Evolutionary conservation across 177 flowering plant species (phyloP).

Genomic region (Tripterygium wilfordii): DNA sequence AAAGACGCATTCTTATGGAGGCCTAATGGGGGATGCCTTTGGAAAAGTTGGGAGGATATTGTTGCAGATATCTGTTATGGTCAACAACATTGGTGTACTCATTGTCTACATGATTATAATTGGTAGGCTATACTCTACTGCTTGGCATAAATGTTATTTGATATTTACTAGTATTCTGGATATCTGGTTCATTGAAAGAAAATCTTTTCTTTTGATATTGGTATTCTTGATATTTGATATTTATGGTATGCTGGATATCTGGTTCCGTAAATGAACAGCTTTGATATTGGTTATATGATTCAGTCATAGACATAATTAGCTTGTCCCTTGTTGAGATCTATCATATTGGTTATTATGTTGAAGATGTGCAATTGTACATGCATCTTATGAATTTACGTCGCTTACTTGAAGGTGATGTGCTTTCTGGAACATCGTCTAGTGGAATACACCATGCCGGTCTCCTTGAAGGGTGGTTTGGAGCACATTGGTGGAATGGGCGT

Average conservation of each 20-base stretch:
- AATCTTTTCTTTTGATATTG: too few species aligned
- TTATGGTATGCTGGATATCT: too few species aligned
- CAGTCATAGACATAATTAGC: too few species aligned
- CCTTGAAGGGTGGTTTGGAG: conserved; percentile 85
- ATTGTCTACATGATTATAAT: conserved; percentile 97
- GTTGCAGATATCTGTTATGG: conserved; percentile 55
- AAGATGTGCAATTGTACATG: too few species aligned
- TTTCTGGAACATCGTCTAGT: conserved; percentile 74
- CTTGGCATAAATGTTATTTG: background rate
- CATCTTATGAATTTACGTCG: too few species aligned
- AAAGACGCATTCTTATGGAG: conserved; percentile 40
- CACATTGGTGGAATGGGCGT: conserved; percentile 86
- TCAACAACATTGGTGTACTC: conserved; percentile 85
- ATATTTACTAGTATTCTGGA: too few species aligned
- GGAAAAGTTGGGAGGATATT: conserved; percentile 61
- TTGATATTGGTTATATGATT: too few species aligned
- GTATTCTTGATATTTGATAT: too few species aligned
- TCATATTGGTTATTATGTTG: too few species aligned
- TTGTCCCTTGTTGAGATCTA: too few species aligned
- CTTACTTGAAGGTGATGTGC: conserved; percentile 55
- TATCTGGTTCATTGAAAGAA: too few species aligned
- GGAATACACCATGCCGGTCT: conserved; percentile 77
- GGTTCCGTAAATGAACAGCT: too few species aligned
- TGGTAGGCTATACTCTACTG: conserved; percentile 35
- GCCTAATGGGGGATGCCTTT: conserved; percentile 56